Percentiles rank a stretch among this genome's conserved stretches.
These are phyloP conservation scores for Talaromyces funiculosus DNA, from an alignment of 2,329 filamentous ascomycete genomes.

Conservation along the genomic window DNA sequence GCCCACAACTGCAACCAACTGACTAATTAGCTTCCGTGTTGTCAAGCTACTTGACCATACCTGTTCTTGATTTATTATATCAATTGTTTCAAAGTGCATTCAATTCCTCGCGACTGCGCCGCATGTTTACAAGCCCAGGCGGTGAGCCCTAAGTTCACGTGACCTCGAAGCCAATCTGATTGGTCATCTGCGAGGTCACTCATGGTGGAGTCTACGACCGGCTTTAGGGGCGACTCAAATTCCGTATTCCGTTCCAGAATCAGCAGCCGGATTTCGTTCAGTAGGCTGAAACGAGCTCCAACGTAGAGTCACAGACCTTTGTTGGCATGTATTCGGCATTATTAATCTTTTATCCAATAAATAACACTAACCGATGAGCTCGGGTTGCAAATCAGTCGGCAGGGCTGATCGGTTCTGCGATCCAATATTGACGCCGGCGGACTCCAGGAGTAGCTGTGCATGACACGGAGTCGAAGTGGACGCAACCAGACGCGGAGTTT, in stretches of 20 bases:
- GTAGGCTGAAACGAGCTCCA: background rate
- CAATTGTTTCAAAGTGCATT: background rate
- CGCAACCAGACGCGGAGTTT: background rate
- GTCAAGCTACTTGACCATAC: background rate
- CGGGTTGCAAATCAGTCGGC: background rate
- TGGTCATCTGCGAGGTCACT: background rate
- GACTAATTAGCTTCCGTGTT: background rate
- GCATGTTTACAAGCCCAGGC: background rate
- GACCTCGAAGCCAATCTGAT: background rate
- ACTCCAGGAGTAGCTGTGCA: background rate
- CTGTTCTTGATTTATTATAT: background rate
- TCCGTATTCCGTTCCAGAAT: background rate
- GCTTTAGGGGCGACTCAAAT: background rate
- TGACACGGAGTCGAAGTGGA: background rate
- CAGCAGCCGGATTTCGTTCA: background rate
- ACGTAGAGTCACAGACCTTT: background rate
- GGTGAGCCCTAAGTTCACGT: background rate
- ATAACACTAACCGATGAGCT: background rate
- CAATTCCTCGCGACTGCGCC: background rate
- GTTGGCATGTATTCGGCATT: background rate
- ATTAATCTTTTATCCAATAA: background rate
- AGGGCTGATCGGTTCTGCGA: background rate
- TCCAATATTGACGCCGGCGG: background rate
- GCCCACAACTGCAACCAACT: background rate
- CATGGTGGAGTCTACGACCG: background rate